Evolutionary conservation across 352 stramenopile species (phyloP).

Genomic region (Globisporangium abappressorium): DNA sequence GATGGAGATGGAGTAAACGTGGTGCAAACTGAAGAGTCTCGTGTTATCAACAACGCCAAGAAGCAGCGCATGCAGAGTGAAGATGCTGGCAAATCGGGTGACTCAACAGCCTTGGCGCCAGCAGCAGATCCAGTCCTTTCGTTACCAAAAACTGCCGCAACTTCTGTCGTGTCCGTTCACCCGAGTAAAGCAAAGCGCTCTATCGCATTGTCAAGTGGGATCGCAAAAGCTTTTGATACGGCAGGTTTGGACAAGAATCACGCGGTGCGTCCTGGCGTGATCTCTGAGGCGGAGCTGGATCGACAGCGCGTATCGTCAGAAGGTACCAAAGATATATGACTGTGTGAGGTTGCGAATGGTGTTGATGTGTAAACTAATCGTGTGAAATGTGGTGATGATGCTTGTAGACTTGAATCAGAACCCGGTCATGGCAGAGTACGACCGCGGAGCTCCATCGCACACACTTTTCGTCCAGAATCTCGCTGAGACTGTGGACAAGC

Average conservation of each 20-base stretch:
- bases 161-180: background rate
- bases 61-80: constrained; percentile 4
- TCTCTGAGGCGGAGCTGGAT: constrained; percentile 55
- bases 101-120: background rate
- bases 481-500: constrained; percentile 37
- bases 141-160: too few relatives aligned
- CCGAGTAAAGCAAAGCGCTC: constrained; percentile 5
- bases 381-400: background rate
- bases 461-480: constrained; percentile 45
- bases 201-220: background rate
- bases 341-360: background rate
- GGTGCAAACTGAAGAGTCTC: background rate
- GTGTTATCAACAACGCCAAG: background rate
- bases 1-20: background rate
- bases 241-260: background rate
- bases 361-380: background rate
- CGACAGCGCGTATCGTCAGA: constrained; percentile 27
- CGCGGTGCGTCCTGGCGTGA: constrained; percentile 41
- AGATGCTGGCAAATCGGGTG: background rate
- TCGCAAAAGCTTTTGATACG: constrained; percentile 27
- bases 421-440: constrained; percentile 35
- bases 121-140: background rate
- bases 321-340: constrained; percentile 22
- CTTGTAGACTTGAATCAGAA: constrained; percentile 31
- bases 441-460: constrained; percentile 25